Evolutionary conservation across 306 rosid species (phyloP), one percentile per base, ranked within the genome.

Genomic region (Cucumis melo): DNA sequence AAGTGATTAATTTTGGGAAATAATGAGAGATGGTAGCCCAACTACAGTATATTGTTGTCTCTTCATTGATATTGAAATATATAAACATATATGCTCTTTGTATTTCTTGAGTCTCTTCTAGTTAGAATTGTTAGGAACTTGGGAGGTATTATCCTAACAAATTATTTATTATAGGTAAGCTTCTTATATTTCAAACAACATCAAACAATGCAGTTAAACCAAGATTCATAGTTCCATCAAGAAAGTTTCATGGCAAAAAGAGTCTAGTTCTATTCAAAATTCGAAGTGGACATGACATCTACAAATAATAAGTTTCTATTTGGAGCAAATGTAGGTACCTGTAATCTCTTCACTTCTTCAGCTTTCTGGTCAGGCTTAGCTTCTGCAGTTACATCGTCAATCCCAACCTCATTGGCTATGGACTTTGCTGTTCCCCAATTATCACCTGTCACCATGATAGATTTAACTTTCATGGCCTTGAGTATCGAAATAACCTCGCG

Each of bases 371-470:
- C 90, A 2, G 98, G 98, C 77, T 79, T 92, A 78, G 93, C 94
- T 79, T 89, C 91, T 38, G 98, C 96, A 48, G 87, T 82, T n/a
- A 89, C 90, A 32, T 83, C 81, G 34, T 87, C 92, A 74, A 92
- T 89, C 38, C 91, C 93, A 76, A 85, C 89, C 85, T 92, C 92
- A 48, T 80, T 84, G 38, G 94, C 96, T 65, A 90, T 87, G 64
- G 98, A 88, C 39, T 90, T 87, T 34, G 98, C 98, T 10, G 98
- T 92, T 24, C 98, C 96, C 94, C 91, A 89, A 24, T 92, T 92
- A 84, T 92, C 96, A 57, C 98, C 98, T 4, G 98, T 92, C 53
- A 90, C 94, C 92, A 92, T 86, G 73, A 92, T 86, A 79, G 89
- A 81, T 77, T 55, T 80, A 32, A 90, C 82, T 54, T 87, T 84